Evolutionary conservation across 345 rosid genomes (phyloP).

Genomic region (Bruguiera sexangula): DNA sequence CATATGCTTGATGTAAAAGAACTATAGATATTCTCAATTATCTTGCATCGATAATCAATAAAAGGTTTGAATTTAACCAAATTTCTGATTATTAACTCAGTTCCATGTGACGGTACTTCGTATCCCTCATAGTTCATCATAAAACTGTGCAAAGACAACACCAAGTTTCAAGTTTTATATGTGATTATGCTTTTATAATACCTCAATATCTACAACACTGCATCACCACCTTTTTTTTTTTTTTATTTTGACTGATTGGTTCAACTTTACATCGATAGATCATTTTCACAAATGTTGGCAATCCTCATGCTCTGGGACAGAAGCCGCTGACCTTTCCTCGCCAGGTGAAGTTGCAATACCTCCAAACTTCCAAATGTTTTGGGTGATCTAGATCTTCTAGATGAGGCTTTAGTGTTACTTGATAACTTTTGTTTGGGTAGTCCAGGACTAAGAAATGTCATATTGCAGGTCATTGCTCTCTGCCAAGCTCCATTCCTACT

Average conservation of each 20-base stretch:
- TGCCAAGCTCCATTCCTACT: constrained; percentile 97
- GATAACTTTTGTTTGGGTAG: constrained; percentile 1
- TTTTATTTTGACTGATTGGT: constrained; percentile 13
- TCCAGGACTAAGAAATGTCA: constrained; percentile 21
- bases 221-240: background rate
- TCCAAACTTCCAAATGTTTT: constrained; percentile 1
- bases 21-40: background rate
- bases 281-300: constrained; percentile 96
- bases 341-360: constrained; percentile 44
- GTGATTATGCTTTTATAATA: background rate
- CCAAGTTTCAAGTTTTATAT: background rate
- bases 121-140: background rate
- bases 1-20: too few relatives aligned
- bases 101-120: background rate
- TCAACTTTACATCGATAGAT: constrained; percentile 47
- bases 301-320: constrained; percentile 98
- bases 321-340: constrained; percentile 94
- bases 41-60: background rate
- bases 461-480: constrained; percentile 79
- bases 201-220: background rate
- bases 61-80: background rate
- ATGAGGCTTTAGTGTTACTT: too few relatives aligned
- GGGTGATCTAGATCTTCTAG: too few relatives aligned
- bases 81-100: background rate
- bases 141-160: background rate